Evolutionary conservation across 257 asterid species (phyloP), one percentile per base, ranked within the genome.

Genomic region (Fraxinus quadrangulata): DNA sequence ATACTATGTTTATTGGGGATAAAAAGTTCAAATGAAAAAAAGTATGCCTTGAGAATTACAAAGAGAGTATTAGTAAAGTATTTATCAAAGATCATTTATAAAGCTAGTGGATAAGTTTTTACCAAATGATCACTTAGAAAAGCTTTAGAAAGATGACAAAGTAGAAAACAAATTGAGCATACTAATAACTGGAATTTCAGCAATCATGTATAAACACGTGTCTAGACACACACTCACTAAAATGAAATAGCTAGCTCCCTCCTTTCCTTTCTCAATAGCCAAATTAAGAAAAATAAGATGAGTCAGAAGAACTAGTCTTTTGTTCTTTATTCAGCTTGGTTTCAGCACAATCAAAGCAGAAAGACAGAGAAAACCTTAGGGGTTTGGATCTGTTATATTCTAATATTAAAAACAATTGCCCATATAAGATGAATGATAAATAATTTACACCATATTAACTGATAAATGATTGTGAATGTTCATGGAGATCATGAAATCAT

Each of bases 21-120:
- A 61, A 39, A 61, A 75, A 68, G 59, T 21, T 42, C 30, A 69
- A 74, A 73, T 66, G 26, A 84, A 42, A 79, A 23, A 26, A 69
- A 59, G 76, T 61, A 63, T 47, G 71, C 61, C 36, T 59, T n/a
- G 69, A 71, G 49, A 56, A 13, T 21, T 47, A 78, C 4, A 31
- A 39, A 24, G 67, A 12, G 40, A 14, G 23, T 34, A 30, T 36
- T 80, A 65, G 56, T 14, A 42, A 31, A 49, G n/a, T 47, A 68
- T 51, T 28, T 77, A 16, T 6, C 34, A 1, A 16, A 14, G 13
- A 78, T 12, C 4, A 56, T 56, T 26, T 63, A 23, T 24, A 26
- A 63, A 63, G 69, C 31, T 26, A 11, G 69, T 13, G 30, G 36
- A 7, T 10, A 12, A 63, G 11, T 11, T 23, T 59, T 21, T 63